Evolutionary conservation across 192 early-diverging fungal genomes (phyloP).

Genomic region (Entomortierella lignicola): DNA sequence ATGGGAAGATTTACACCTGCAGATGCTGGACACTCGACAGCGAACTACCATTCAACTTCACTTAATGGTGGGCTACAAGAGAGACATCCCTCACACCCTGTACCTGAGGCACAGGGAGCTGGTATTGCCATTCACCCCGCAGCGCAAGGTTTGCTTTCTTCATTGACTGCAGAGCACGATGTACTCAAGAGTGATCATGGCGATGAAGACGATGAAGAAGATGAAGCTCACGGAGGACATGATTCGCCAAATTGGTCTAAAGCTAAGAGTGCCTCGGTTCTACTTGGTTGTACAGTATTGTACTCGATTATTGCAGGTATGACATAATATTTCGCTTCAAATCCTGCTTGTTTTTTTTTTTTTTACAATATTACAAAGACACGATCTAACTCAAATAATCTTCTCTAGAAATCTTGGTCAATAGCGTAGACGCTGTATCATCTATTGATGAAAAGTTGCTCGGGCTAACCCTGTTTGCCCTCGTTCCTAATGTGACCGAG

Average conservation of each 20-base stretch:
- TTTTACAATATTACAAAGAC: not conserved
- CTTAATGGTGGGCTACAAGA: slow-evolving; percentile 18
- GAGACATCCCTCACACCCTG: slow-evolving; percentile 20
- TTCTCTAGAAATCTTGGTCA: slow-evolving; percentile 85
- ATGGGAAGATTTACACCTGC: slow-evolving; percentile 30
- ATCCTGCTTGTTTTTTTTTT: not conserved
- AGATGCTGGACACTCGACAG: slow-evolving; percentile 23
- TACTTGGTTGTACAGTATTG: slow-evolving; percentile 84
- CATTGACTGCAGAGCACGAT: slow-evolving; percentile 41
- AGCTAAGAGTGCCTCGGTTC: slow-evolving; percentile 77
- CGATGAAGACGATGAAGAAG: slow-evolving; percentile 66
- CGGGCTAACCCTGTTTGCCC: slow-evolving; percentile 92
- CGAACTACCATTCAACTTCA: slow-evolving; percentile 34
- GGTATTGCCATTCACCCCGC: slow-evolving; percentile 16
- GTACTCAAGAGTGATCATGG: slow-evolving; percentile 44
- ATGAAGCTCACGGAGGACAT: slow-evolving; percentile 78
- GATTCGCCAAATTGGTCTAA: slow-evolving; percentile 95
- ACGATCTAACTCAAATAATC: not conserved
- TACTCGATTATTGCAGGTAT: slow-evolving; percentile 86
- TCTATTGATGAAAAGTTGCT: slow-evolving; percentile 88
- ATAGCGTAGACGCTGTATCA: slow-evolving; percentile 82
- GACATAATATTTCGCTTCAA: not conserved
- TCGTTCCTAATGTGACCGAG: slow-evolving; percentile 97
- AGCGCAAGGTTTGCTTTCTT: slow-evolving; percentile 24
- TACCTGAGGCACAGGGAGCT: slow-evolving; percentile 4